Evolutionary conservation across 805 yeast genomes (phyloP).

Genomic region (Wickerhamomyces chambardii): DNA sequence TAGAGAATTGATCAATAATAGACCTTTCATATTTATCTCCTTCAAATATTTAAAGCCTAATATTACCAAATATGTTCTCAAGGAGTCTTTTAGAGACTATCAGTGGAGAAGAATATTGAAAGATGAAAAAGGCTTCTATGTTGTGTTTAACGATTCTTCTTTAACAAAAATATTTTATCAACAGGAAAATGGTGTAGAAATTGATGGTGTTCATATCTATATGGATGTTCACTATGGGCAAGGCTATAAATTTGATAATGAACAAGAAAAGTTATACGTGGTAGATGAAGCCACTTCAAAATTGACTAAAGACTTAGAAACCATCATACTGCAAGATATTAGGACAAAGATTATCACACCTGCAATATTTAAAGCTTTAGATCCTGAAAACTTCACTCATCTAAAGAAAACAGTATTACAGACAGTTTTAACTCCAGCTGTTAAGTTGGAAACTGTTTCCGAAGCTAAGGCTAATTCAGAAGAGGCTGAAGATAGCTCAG

Average conservation of each 20-base stretch:
- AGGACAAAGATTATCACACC: conserved; percentile 69
- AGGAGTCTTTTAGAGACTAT: conserved; percentile 46
- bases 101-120: conserved; percentile 59
- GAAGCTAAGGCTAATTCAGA: conserved; percentile 8
- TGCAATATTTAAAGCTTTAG: conserved; percentile 48
- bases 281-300: conserved; percentile 49
- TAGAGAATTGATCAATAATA: conserved; percentile 28
- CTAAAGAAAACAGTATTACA: conserved; percentile 24
- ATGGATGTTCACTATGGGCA: conserved; percentile 38
- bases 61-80: conserved; percentile 47
- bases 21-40: conserved; percentile 50
- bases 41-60: conserved; percentile 30
- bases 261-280: conserved; percentile 12
- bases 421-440: conserved; percentile 4
- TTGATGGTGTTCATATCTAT: conserved; percentile 36
- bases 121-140: conserved; percentile 57
- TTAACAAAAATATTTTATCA: conserved; percentile 56
- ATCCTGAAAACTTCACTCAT: conserved; percentile 50
- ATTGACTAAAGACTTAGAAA: conserved; percentile 55
- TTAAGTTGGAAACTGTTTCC: conserved; percentile 7
- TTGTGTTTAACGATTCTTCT: conserved; percentile 51
- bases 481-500: conserved; percentile 3
- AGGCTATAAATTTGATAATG: conserved; percentile 8
- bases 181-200: conserved; percentile 47
- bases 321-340: conserved; percentile 59